These are phyloP conservation scores for Cyberlindnera xylosilytica DNA, from an alignment of 805 yeast species.

Conservation along the genomic window DNA sequence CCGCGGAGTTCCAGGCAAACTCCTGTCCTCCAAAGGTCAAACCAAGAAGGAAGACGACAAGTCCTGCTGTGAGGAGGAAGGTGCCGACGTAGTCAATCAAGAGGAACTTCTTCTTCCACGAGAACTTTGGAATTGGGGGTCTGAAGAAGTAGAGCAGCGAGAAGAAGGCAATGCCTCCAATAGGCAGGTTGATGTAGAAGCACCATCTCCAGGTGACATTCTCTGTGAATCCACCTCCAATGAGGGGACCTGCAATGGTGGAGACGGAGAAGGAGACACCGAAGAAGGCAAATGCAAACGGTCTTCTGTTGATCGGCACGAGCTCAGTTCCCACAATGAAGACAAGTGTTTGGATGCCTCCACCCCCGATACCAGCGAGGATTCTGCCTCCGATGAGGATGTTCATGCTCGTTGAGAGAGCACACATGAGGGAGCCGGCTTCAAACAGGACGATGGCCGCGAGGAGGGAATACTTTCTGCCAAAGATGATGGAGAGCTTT, in stretches of 20 bases:
- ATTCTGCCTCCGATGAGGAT: slow-evolving; percentile 70
- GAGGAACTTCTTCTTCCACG: slow-evolving; percentile 35
- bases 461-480: slow-evolving; percentile 49
- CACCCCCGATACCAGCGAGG: slow-evolving; percentile 71
- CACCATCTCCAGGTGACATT: slow-evolving; percentile 71
- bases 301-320: slow-evolving; percentile 33
- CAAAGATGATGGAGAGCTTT: slow-evolving; percentile 50
- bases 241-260: slow-evolving; percentile 56
- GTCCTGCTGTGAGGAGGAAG: slow-evolving; percentile 37
- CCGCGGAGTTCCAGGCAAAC: slow-evolving; percentile 51
- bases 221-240: slow-evolving; percentile 64
- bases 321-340: slow-evolving; percentile 55
- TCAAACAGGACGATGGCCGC: slow-evolving; percentile 50
- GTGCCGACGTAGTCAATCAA: slow-evolving; percentile 49
- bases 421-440: slow-evolving; percentile 59
- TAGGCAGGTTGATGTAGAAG: slow-evolving; percentile 57
- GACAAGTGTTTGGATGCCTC: slow-evolving; percentile 57
- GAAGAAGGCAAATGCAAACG: slow-evolving; percentile 19
- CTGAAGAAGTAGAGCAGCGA: slow-evolving; percentile 35
- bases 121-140: slow-evolving; percentile 43
- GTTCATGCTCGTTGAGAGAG: slow-evolving; percentile 50
- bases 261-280: slow-evolving; percentile 41
- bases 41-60: slow-evolving; percentile 44
- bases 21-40: slow-evolving; percentile 53
- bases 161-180: slow-evolving; percentile 46